Percentiles rank a stretch among this genome's conserved stretches.
Evolutionary conservation across 257 asterid species (phyloP).

Genomic region (Gynochthodes officinalis): DNA sequence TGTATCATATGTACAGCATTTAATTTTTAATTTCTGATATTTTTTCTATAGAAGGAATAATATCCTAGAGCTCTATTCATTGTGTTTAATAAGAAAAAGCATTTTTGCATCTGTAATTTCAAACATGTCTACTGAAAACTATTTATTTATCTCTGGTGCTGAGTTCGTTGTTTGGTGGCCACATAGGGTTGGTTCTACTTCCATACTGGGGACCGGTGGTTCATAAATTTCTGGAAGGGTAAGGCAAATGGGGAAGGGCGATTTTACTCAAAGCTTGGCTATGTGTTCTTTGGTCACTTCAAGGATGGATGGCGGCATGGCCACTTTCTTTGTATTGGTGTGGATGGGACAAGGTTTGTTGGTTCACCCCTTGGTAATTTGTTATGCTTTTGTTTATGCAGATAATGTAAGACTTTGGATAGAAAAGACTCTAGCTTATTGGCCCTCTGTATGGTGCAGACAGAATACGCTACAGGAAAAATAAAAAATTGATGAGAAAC

Average conservation of each 20-base stretch:
- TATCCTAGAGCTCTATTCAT: not conserved
- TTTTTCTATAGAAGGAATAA: conserved; percentile 5
- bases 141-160: not conserved
- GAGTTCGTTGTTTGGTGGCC: conserved; percentile 13
- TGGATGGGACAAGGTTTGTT: conserved; percentile 80
- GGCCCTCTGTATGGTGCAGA: conserved; percentile 2
- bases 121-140: not conserved
- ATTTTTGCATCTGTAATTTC: not conserved
- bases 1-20: too few relatives aligned
- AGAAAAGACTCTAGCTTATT: not conserved
- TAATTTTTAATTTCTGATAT: not conserved
- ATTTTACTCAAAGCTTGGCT: conserved; percentile 79
- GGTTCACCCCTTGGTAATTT: not conserved
- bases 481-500: too few relatives aligned
- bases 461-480: too few relatives aligned
- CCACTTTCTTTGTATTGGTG: conserved; percentile 66
- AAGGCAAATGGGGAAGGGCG: conserved; percentile 96
- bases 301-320: conserved; percentile 99
- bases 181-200: conserved; percentile 93
- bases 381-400: not conserved
- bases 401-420: not conserved
- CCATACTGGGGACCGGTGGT: conserved; percentile 94
- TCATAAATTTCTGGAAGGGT: conserved; percentile 90
- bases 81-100: not conserved
- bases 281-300: conserved; percentile 87